Base-by-base conservation (phyloP, 805 yeast genomes). In the Metschnikowia rubicola region DNA sequence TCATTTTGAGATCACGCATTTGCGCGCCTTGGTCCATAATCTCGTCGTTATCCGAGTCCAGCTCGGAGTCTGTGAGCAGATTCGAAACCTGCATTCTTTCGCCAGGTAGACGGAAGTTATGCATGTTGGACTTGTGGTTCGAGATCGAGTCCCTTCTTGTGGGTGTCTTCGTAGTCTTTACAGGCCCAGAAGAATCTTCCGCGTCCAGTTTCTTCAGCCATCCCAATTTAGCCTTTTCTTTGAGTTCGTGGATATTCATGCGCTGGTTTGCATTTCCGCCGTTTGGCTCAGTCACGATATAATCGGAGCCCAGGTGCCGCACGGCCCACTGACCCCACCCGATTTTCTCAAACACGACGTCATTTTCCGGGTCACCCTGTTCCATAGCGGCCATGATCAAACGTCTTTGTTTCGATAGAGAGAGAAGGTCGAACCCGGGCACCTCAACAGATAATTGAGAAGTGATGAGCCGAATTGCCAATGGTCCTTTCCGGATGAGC, bases 321-420 rank as follows among this genome's bases (percentile, higher is more conserved):
- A 91, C 95, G 21, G 86, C 86, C 98, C 98, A 91, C 64, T 91
- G 95, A 50, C 98, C 98, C 98, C 98, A 91, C 19, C 97, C 97
- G 30, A 91, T 89, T 68, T 91, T 91, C 60, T 89, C 96, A 68
- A 91, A 91, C 12, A 85, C 79, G 37, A 86, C 83, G 48, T 77
- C 75, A 46, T 80, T 83, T 36, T 65, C 71, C 1, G 74, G 55
- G 58, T 82, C 88, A 9, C 87, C 86, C 53, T 80, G 78, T 57
- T 89, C 96, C 67, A 91, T 77, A 35, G 91, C 94, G 11, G 90
- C 82, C 84, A 91, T 91, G 30, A 91, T 91, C 47, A 91, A 76
- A 50, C 97, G 75, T 61, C 97, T 78, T 67, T 91, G 97, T 61
- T 91, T 91, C 10, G 96, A 87, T 17, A 89, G 74, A 2, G 95